Conservation (phyloP, 768 basidiomycete species). For the Mycena pura region DNA sequence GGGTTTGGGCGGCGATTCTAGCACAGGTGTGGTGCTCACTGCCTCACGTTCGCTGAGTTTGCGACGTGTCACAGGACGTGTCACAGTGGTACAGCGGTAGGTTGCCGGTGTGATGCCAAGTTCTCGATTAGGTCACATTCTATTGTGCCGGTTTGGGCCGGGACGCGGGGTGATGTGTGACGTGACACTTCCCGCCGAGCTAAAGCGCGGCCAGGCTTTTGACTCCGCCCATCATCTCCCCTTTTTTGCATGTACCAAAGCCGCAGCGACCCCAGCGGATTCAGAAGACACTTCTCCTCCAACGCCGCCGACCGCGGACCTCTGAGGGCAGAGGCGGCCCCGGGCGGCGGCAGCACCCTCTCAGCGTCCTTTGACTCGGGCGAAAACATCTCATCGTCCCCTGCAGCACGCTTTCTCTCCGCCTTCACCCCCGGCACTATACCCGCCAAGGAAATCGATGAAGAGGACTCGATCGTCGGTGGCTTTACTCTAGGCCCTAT, state of each 20-base stretch:
- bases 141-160: too few relatives aligned
- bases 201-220: too few relatives aligned
- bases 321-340: not conserved
- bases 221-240: conserved; percentile 15
- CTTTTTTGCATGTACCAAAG: conserved; percentile 22
- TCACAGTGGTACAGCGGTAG: too few relatives aligned
- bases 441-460: conserved; percentile 55
- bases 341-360: not conserved
- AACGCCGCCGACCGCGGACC: conserved; percentile 1
- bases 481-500: conserved; percentile 79
- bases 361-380: not conserved
- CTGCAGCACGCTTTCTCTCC: conserved; percentile 78
- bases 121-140: too few relatives aligned
- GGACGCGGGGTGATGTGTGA: too few relatives aligned
- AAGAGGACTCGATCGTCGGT: conserved; percentile 69
- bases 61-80: too few relatives aligned
- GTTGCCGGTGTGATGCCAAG: too few relatives aligned
- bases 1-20: too few relatives aligned
- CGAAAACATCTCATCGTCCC: conserved; percentile 49
- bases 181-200: too few relatives aligned
- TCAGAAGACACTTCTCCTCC: conserved; percentile 21
- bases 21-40: too few relatives aligned
- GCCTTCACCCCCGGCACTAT: conserved; percentile 58
- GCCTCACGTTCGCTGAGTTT: too few relatives aligned
- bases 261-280: conserved; percentile 4